Evolutionary conservation across 805 yeast genomes (phyloP), one percentile per base, ranked within the genome.

Genomic region (Alloascoidea hylecoeti): DNA sequence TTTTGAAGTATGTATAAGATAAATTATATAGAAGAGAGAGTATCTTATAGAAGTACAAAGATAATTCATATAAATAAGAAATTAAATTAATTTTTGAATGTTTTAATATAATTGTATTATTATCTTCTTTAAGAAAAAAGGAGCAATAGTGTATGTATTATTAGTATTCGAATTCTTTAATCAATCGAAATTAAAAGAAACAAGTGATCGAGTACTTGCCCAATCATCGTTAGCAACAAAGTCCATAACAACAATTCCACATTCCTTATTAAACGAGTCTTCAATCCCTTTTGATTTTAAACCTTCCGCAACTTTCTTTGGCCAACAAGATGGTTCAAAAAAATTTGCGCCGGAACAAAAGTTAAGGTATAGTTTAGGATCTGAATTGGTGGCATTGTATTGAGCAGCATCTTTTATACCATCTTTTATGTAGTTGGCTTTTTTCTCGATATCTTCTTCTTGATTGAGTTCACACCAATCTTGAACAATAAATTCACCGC

Each of bases 271-370:
- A 19, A 46, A 35, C 9, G 38, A 39, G 15, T 37, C 38, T 17
- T 38, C 39, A 5, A 47, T 34, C 13, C 43, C 47, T 15, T 41
- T 18, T 9, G 14, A 49, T 47, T 56, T 73, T 58, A 40, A 42
- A 2, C 72, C 74, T 40, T 64, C 58, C 15, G 85, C 72, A 42
- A 80, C 72, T 46, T 68, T 63, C 41, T 68, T 64, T 1, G 92
- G 92, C 92, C 92, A 81, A 55, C 84, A 79, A 35, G 61, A 65
- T 38, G 64, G 73, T 55, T 78, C 72, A 55, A 76, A 77, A 52
- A 79, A 77, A 56, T 77, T 77, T 34, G 86, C 66, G 14, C 79
- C 89, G 1, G 85, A 69, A 41, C 84, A 74, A 54, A 78, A 81
- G 58, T 81, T 81, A 43, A 81, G 57, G 48, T 70, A 80, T 45